Base-by-base conservation (phyloP, 2,329 filamentous ascomycete genomes). In the Macrophomina phaseolina region DNA sequence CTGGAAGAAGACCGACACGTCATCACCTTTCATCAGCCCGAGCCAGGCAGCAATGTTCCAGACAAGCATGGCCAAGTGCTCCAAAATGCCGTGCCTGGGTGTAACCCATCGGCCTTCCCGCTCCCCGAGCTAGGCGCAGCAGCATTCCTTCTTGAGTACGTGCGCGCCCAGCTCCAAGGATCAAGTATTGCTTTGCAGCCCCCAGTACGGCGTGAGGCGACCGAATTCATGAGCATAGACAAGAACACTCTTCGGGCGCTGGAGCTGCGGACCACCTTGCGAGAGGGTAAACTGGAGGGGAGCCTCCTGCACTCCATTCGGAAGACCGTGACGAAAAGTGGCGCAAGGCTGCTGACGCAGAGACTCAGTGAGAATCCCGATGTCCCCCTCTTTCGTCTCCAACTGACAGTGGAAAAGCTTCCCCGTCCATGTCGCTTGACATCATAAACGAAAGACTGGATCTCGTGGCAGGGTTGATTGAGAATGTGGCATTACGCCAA, bases 251-350 rank as follows among this genome's bases (percentile, higher is more conserved):
- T 99, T 80, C 87, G 92, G 67, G 92, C 94, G 1, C 84, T 99
- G 4, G 95, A 99, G 78, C 92, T 99, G 70, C 89, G 92, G 70
- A 89, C 89, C 75, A 98, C 95, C 0, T 88, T 97, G 61, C 87
- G 91, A 58, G 94, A 98, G 72, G 89, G 91, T 2, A 79, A 85
- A 23, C 90, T 91, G 46, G 89, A 90, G 70, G 95, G 95, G 5
- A 97, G 94, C 74, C 81, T 99, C 51, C 81, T 99, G 45, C 93
- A 98, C 79, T 91, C 93, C n/a, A 86, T 98, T 63, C 88, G 94
- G 68, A 87, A 90, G 64, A 99, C 95, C 0, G 91, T 93, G 16
- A 99, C 95, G 0, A 97, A 94, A 75, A 94, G 94, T 71, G 95
- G 95, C 64, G 90, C 93, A 28, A 87, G 95, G 48, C 83, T 98